A percentile compares a stretch with the other conserved stretches of the same genome.
These are phyloP conservation scores for Drechslerella stenobrocha DNA, from an alignment of 2,329 filamentous ascomycete species.

Conservation along the genomic window DNA sequence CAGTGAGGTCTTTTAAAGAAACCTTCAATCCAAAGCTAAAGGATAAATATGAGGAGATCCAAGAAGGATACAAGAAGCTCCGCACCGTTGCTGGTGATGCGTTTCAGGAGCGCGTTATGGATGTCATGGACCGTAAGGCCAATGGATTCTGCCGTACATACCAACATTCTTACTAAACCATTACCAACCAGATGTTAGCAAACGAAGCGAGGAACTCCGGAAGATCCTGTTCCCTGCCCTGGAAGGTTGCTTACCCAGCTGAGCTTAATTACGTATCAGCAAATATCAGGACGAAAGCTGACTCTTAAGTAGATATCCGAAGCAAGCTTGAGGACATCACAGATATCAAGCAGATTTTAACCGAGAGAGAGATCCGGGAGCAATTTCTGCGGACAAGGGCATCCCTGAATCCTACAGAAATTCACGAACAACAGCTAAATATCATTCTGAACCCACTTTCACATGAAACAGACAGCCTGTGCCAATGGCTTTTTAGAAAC, in stretches of 20 bases:
- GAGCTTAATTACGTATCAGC: background rate
- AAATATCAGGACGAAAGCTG: background rate
- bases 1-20: constrained; percentile 44
- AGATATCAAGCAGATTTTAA: constrained; percentile 42
- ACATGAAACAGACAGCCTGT: constrained; percentile 37
- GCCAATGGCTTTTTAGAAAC: constrained; percentile 42
- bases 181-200: constrained; percentile 24
- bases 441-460: constrained; percentile 30
- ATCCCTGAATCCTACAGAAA: constrained; percentile 19
- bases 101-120: constrained; percentile 47
- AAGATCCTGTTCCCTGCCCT: constrained; percentile 31
- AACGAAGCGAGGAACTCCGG: constrained; percentile 31
- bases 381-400: constrained; percentile 26
- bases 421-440: constrained; percentile 37
- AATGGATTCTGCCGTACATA: no score
- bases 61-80: constrained; percentile 42
- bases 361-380: constrained; percentile 27
- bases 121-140: constrained; percentile 39
- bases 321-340: constrained; percentile 40
- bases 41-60: constrained; percentile 44
- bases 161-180: background rate
- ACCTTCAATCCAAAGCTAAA: constrained; percentile 46
- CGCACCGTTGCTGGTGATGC: constrained; percentile 36
- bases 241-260: constrained; percentile 18
- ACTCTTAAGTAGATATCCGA: constrained; percentile 23